These are phyloP conservation scores for Diaporthe capsici DNA, from an alignment of 2,329 filamentous ascomycete genomes.

Conservation along the genomic window DNA sequence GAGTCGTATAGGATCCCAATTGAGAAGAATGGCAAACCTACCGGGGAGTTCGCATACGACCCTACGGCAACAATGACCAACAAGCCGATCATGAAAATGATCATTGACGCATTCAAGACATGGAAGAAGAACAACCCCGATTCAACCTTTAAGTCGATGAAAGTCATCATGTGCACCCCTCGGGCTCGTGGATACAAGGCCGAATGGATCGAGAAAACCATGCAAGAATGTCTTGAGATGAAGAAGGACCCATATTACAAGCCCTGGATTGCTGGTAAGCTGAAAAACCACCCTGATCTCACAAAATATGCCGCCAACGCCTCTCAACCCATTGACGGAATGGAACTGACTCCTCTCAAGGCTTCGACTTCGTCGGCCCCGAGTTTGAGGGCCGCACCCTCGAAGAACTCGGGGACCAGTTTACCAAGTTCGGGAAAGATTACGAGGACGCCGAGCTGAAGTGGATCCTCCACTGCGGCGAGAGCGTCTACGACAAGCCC, in stretches of 20 bases:
- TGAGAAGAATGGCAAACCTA: not conserved
- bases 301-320: not conserved
- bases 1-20: not conserved
- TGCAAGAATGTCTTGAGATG: constrained; percentile 73
- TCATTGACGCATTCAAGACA: constrained; percentile 65
- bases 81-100: constrained; percentile 71
- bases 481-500: not conserved
- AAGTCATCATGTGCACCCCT: constrained; percentile 80
- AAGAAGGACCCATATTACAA: constrained; percentile 66
- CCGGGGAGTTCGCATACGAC: constrained; percentile 52
- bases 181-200: constrained; percentile 65
- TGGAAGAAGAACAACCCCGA: constrained; percentile 57
- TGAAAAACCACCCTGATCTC: not conserved
- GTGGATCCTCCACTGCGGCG: constrained; percentile 76
- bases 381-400: constrained; percentile 74
- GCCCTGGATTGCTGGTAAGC: constrained; percentile 73
- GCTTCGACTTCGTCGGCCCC: constrained; percentile 80
- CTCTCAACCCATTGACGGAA: too few relatives aligned
- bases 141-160: constrained; percentile 72
- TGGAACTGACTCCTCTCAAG: constrained; percentile 45
- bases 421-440: constrained; percentile 68
- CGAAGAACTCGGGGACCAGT: constrained; percentile 66
- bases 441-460: constrained; percentile 64
- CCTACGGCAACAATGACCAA: constrained; percentile 63
- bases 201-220: constrained; percentile 62